phyloP scores from a whole-genome alignment of 78 protist species.

The Capsaspora owczarzaki region DNA sequence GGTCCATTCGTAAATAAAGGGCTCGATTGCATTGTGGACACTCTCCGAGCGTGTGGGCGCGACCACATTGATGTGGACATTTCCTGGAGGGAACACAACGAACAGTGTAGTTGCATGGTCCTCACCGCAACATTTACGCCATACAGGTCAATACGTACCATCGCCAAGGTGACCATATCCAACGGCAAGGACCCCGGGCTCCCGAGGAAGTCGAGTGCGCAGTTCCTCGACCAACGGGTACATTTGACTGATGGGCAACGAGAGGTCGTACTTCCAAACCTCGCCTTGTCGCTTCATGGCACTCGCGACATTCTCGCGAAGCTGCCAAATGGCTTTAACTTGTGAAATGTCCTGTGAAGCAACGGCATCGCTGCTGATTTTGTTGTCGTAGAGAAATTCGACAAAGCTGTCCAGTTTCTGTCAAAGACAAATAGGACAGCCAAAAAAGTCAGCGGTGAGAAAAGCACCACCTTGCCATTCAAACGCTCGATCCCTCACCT shows the following conservation, averaged over 20 bases:
- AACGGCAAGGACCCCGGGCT: not conserved
- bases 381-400: too few relatives aligned
- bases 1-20: slow-evolving; percentile 71
- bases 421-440: not conserved
- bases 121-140: not conserved
- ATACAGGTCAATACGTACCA: slow-evolving; percentile 2
- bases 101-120: not conserved
- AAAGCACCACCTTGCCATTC: not conserved
- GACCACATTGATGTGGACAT: slow-evolving; percentile 72
- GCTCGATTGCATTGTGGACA: slow-evolving; percentile 40
- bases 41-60: slow-evolving; percentile 27
- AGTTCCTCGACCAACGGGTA: slow-evolving; percentile 50
- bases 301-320: slow-evolving; percentile 66
- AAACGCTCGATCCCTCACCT: slow-evolving; percentile 2
- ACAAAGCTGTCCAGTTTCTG: slow-evolving; percentile 43
- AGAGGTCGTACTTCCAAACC: slow-evolving; percentile 67
- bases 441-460: not conserved
- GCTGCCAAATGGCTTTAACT: slow-evolving; percentile 40
- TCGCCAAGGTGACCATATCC: slow-evolving; percentile 89
- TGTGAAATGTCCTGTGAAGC: slow-evolving; percentile 43
- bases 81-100: slow-evolving; percentile 16
- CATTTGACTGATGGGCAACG: slow-evolving; percentile 52
- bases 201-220: slow-evolving; percentile 28
- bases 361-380: slow-evolving; percentile 29
- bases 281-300: slow-evolving; percentile 54